Conservation (phyloP, 495 filamentous ascomycete genomes). For the Annulohypoxylon moriforme region DNA sequence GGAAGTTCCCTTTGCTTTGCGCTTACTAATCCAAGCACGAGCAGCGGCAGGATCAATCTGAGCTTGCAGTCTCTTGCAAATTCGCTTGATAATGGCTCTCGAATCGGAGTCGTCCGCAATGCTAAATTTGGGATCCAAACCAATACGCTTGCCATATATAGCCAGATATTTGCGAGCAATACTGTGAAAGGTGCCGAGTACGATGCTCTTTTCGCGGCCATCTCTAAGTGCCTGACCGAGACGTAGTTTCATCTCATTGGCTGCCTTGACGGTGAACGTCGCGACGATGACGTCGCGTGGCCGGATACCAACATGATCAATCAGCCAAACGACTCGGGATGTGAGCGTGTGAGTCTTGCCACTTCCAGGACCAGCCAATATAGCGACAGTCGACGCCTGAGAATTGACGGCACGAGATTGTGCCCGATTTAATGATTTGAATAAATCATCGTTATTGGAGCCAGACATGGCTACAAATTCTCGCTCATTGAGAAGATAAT, state of each 20-base stretch:
- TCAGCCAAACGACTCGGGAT: constrained; percentile 92
- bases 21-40: constrained; percentile 81
- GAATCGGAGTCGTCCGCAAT: constrained; percentile 92
- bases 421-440: constrained; percentile 83
- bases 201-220: constrained; percentile 78
- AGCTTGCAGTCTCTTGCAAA: constrained; percentile 77
- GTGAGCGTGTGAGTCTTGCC: constrained; percentile 98
- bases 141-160: constrained; percentile 87
- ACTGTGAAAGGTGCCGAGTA: constrained; percentile 96
- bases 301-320: constrained; percentile 77
- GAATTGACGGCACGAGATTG: constrained; percentile 89
- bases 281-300: constrained; percentile 96
- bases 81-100: constrained; percentile 78
- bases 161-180: constrained; percentile 88
- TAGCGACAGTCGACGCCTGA: constrained; percentile 80
- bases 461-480: constrained; percentile 31
- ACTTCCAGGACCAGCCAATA: constrained; percentile 83
- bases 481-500: constrained; percentile 10
- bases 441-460: constrained; percentile 61
- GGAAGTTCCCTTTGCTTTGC: constrained; percentile 79
- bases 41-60: constrained; percentile 76
- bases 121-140: constrained; percentile 83
- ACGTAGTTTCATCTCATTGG: constrained; percentile 93
- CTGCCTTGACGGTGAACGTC: constrained; percentile 97
- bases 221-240: constrained; percentile 82